Base-by-base conservation (phyloP, 176 grass and related monocot genomes). In the Guadua angustifolia region DNA sequence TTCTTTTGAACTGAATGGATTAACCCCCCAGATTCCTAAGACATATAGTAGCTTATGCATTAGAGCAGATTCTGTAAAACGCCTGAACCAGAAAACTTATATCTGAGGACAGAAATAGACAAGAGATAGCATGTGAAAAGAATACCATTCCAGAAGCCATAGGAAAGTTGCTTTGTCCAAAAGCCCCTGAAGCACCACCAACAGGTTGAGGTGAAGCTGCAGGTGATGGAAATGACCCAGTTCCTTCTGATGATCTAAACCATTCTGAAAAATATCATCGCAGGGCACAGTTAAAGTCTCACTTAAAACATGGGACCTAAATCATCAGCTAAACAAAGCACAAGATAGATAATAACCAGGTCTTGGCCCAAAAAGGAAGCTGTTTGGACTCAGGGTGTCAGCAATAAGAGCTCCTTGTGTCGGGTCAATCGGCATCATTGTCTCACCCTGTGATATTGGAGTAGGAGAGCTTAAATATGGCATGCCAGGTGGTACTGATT, bases 361-460 rank as follows among this genome's bases (percentile, higher is more conserved):
- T 79, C 84, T 91, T 79, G 89, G 92, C n/a, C 86, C 87, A 74
- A 94, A 94, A 47, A 89, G 87, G 73, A 91, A 88, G 87, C 87
- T 83, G 82, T 89, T 91, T 59, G 89, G 88, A 69, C 85, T 94
- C 81, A 86, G 82, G 26, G 86, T 89, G 63, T 94, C 89, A 85
- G 81, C 77, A 53, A 86, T 66, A 91, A 94, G 89, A 79, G 77
- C 80, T 82, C 80, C 89, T 83, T 91, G 86, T 74, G 87, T 79
- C 79, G 86, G 92, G 74, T 98, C 95, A 77, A 93, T 84, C 35
- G 89, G 87, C 86, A 87, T 82, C 78, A 86, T 87, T 81, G 83
- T 74, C 78, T 89, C 92, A 87, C 86, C 84, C 85, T 94, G 87
- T 89, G 89, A 91, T 84, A 94, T 73, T 82, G 86, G 84, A 89